Percentiles rank a stretch among this genome's conserved stretches.
Evolutionary conservation across 306 rosid genomes (phyloP).

Genomic region (Quercus aquifolioides): DNA sequence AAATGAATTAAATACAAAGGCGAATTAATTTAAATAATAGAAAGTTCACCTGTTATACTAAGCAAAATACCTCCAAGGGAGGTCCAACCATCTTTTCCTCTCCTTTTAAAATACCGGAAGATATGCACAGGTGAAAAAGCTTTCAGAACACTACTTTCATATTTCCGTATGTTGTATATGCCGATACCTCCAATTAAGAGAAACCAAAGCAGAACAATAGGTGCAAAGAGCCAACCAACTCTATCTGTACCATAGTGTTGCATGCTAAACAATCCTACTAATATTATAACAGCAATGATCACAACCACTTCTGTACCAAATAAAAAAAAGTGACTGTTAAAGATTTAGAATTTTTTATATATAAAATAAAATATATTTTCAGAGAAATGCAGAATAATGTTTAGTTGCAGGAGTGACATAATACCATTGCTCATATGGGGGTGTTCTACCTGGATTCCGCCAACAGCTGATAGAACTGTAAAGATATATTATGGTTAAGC

Average conservation of each 20-base stretch:
- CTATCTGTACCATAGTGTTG: constrained; percentile 94
- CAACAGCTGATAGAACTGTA: constrained; percentile 91
- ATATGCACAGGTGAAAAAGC: constrained; percentile 85
- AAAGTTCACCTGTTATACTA: constrained; percentile 80
- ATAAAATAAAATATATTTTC: neutral
- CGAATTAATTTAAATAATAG: neutral
- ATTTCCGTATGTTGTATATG: constrained; percentile 77
- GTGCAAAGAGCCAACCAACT: constrained; percentile 99
- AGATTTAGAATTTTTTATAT: constrained; percentile 10
- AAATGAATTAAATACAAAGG: neutral
- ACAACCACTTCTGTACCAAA: constrained; percentile 68
- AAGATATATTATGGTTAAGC: constrained; percentile 21
- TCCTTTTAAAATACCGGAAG: constrained; percentile 69
- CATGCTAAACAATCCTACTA: constrained; percentile 87
- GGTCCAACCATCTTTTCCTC: constrained; percentile 75
- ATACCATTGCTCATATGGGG: constrained; percentile 63
- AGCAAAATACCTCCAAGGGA: constrained; percentile 97
- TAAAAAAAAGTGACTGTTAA: constrained; percentile 23
- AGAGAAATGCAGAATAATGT: constrained; percentile 10
- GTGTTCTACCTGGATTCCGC: constrained; percentile 89
- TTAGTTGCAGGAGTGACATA: constrained; percentile 22
- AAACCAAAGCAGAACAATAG: constrained; percentile 93
- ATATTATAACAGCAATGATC: constrained; percentile 78
- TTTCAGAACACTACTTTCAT: constrained; percentile 65
- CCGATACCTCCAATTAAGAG: constrained; percentile 94